Evolutionary conservation across 2,329 filamentous ascomycete genomes (phyloP).

Genomic region (Zopfia rhizophila): DNA sequence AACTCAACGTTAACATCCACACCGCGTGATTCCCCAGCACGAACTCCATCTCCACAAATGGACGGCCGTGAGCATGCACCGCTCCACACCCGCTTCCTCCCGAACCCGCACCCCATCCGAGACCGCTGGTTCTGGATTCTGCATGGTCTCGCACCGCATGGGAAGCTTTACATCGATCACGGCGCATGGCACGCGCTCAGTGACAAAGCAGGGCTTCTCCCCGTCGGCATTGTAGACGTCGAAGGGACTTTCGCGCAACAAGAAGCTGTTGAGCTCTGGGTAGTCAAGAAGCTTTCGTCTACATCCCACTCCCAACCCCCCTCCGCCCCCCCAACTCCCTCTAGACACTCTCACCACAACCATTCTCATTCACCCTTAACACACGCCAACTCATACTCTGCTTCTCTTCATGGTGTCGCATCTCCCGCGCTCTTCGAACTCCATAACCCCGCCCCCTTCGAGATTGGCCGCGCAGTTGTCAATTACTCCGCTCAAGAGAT

Average conservation of each 20-base stretch:
- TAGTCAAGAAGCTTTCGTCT: slow-evolving; percentile 70
- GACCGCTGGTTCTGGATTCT: slow-evolving; percentile 98
- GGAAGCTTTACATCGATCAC: slow-evolving; percentile 91
- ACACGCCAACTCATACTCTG: neutral
- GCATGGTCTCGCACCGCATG: slow-evolving; percentile 89
- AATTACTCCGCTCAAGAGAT: slow-evolving; percentile 94
- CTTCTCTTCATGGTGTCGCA: neutral
- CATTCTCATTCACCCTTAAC: slow-evolving; percentile 14
- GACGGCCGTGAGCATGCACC: slow-evolving; percentile 57
- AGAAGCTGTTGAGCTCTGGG: slow-evolving; percentile 87
- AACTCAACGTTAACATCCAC: slow-evolving; percentile 35
- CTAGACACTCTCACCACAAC: slow-evolving; percentile 14
- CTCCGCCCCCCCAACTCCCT: slow-evolving; percentile 30
- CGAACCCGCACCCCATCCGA: slow-evolving; percentile 83
- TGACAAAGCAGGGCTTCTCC: slow-evolving; percentile 86
- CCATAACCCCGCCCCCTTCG: slow-evolving; percentile 58
- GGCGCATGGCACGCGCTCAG: slow-evolving; percentile 84
- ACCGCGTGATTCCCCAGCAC: slow-evolving; percentile 42
- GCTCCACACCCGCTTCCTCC: slow-evolving; percentile 92
- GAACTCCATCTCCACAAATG: slow-evolving; percentile 30
- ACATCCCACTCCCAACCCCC: slow-evolving; percentile 15
- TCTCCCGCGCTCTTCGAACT: slow-evolving; percentile 38
- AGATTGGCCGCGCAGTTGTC: slow-evolving; percentile 88
- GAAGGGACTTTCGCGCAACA: slow-evolving; percentile 90
- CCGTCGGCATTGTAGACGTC: slow-evolving; percentile 89